phyloP scores from a whole-genome alignment of 208 protist genomes.

The Eutreptiella sp. region DNA sequence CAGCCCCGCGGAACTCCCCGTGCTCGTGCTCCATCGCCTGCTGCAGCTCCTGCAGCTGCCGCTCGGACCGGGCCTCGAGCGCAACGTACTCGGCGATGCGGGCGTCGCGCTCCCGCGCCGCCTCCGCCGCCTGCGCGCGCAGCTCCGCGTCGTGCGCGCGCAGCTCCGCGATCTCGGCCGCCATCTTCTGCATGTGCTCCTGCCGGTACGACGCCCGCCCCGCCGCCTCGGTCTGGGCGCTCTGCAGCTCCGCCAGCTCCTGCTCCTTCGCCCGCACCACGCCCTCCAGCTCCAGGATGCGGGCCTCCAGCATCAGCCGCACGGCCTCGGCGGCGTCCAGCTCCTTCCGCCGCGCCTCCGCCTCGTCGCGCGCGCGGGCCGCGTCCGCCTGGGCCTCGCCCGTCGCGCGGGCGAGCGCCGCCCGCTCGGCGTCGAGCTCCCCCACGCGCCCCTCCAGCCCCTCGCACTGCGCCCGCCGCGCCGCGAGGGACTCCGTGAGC shows the following conservation, averaged over 20 bases:
- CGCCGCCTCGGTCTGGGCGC: no score
- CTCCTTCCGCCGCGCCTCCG: slow-evolving; percentile 51
- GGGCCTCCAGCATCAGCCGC: slow-evolving; percentile 54
- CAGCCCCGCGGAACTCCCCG: slow-evolving; percentile 37
- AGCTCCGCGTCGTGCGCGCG: slow-evolving; percentile 51
- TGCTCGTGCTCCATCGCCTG: slow-evolving; percentile 48
- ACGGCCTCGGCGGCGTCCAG: not conserved
- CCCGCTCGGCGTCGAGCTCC: slow-evolving; percentile 26
- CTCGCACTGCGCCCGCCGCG: slow-evolving; percentile 44
- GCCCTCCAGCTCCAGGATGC: slow-evolving; percentile 50
- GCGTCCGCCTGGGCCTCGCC: slow-evolving; percentile 40
- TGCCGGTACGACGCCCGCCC: no score
- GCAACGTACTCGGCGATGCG: slow-evolving; percentile 43
- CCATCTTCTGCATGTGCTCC: no score
- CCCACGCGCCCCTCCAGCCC: slow-evolving; percentile 52
- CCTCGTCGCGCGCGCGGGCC: slow-evolving; percentile 44
- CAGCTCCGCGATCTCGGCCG: no score
- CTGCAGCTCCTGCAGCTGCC: slow-evolving; percentile 43
- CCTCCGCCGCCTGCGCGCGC: slow-evolving; percentile 42
- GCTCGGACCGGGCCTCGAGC: slow-evolving; percentile 43
- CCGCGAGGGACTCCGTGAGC: slow-evolving; percentile 50
- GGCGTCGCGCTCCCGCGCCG: slow-evolving; percentile 44
- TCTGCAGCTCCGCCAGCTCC: no score
- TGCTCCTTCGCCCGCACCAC: slow-evolving; percentile 52
- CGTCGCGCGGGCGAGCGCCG: slow-evolving; percentile 25